Conservation (phyloP, 495 filamentous ascomycete species). For the Penicillium ucsense region DNA sequence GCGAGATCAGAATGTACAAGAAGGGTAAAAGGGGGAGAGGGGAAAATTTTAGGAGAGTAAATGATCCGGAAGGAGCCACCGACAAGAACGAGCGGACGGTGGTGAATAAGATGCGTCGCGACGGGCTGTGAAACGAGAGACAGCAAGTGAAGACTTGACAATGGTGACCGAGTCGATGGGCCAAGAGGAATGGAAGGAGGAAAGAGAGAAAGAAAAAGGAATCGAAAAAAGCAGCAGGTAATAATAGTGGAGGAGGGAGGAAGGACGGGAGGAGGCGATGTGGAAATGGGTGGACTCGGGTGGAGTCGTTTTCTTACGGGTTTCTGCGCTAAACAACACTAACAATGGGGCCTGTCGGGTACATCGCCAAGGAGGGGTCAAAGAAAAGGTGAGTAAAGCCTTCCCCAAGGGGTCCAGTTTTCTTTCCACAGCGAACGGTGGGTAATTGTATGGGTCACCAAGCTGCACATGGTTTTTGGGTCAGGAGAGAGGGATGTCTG, state of each 20-base stretch:
- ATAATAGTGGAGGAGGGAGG: neutral
- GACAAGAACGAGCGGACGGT: conserved; percentile 15
- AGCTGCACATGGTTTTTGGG: too few relatives aligned
- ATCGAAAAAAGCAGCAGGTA: too few relatives aligned
- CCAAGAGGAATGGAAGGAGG: neutral
- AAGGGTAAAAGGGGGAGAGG: neutral
- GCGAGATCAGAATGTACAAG: conserved; percentile 12
- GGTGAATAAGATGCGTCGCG: conserved; percentile 3
- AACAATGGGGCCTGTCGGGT: too few relatives aligned
- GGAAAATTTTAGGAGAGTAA: neutral
- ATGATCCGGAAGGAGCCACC: conserved; percentile 4
- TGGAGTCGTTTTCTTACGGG: too few relatives aligned
- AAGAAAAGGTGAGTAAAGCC: too few relatives aligned
- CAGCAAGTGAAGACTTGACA: conserved; percentile 2
- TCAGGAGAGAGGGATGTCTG: too few relatives aligned
- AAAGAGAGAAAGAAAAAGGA: neutral
- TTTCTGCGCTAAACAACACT: too few relatives aligned
- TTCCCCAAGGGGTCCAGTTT: too few relatives aligned
- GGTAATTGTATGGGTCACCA: too few relatives aligned
- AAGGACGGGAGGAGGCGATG: neutral
- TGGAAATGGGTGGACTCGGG: too few relatives aligned
- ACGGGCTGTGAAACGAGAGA: conserved; percentile 3
- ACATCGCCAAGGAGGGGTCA: too few relatives aligned
- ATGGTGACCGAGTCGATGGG: neutral
- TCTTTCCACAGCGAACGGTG: too few relatives aligned